phyloP scores from a whole-genome alignment of 2,329 filamentous ascomycete genomes.

The Magnaporthiopsis incrustans region DNA sequence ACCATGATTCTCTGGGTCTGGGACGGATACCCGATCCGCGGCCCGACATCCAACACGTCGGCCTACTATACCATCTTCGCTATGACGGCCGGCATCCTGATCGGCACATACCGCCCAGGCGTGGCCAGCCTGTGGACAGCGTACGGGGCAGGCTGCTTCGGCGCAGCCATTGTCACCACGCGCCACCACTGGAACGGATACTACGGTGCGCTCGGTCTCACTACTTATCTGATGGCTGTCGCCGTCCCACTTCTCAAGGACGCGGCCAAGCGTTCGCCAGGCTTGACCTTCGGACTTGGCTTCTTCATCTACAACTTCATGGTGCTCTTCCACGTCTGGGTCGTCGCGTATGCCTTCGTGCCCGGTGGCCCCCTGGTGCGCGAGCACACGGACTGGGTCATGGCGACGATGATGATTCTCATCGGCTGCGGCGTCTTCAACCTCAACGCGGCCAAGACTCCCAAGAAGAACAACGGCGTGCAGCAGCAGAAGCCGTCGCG shows the following conservation, averaged over 20 bases:
- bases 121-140: conserved; percentile 70
- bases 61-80: conserved; percentile 77
- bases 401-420: conserved; percentile 75
- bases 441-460: conserved; percentile 36
- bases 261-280: conserved; percentile 69
- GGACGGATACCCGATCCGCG: conserved; percentile 89
- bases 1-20: conserved; percentile 99
- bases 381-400: conserved; percentile 93
- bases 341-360: conserved; percentile 96
- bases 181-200: conserved; percentile 83
- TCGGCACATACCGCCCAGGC: conserved; percentile 66
- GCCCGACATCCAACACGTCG: conserved; percentile 82
- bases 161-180: conserved; percentile 69
- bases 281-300: conserved; percentile 74
- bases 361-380: conserved; percentile 87
- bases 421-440: conserved; percentile 83
- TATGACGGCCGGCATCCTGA: conserved; percentile 74
- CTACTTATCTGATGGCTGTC: conserved; percentile 75
- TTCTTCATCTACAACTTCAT: conserved; percentile 91
- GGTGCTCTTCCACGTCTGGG: conserved; percentile 97
- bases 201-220: conserved; percentile 68
- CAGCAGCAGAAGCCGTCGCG: conserved; percentile 29
- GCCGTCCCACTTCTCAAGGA: conserved; percentile 67
- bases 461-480: conserved; percentile 8
- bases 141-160: conserved; percentile 69